Percentiles rank a stretch among this genome's conserved stretches.
phyloP scores from a whole-genome alignment of 306 rosid genomes.

The Prunus padus region DNA sequence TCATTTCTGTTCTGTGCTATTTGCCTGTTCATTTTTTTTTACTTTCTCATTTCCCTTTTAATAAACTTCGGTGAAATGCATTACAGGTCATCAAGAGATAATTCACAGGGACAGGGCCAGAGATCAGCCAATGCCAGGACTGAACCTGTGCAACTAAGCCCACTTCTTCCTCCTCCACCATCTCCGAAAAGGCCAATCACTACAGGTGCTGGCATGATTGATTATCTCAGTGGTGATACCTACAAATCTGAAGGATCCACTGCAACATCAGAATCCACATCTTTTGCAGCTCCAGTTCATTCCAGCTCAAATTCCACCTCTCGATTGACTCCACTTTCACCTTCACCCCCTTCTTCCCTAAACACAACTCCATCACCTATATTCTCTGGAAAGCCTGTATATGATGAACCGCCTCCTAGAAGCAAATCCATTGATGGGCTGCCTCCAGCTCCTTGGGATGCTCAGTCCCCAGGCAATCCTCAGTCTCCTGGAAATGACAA shows the following conservation, averaged over 20 bases:
- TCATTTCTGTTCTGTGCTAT: not conserved
- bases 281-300: constrained; percentile 39
- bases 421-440: constrained; percentile 55
- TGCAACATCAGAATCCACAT: constrained; percentile 41
- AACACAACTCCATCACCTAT: constrained; percentile 44
- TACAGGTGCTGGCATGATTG: constrained; percentile 56
- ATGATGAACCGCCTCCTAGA: constrained; percentile 58
- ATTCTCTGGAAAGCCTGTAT: constrained; percentile 49
- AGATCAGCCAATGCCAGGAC: constrained; percentile 51
- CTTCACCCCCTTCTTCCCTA: constrained; percentile 39
- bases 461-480: constrained; percentile 36
- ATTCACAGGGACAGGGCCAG: constrained; percentile 38
- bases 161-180: constrained; percentile 85
- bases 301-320: constrained; percentile 44
- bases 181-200: constrained; percentile 62
- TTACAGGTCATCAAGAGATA: constrained; percentile 73
- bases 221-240: constrained; percentile 87
- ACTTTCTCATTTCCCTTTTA: not conserved
- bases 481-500: constrained; percentile 19
- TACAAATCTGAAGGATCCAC: constrained; percentile 57
- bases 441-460: constrained; percentile 74
- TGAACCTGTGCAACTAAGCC: constrained; percentile 42
- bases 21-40: constrained; percentile 3
- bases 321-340: constrained; percentile 34
- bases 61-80: constrained; percentile 10